phyloP scores from a whole-genome alignment of 1,284 basidiomycete species.

The Inonotus obliquus region DNA sequence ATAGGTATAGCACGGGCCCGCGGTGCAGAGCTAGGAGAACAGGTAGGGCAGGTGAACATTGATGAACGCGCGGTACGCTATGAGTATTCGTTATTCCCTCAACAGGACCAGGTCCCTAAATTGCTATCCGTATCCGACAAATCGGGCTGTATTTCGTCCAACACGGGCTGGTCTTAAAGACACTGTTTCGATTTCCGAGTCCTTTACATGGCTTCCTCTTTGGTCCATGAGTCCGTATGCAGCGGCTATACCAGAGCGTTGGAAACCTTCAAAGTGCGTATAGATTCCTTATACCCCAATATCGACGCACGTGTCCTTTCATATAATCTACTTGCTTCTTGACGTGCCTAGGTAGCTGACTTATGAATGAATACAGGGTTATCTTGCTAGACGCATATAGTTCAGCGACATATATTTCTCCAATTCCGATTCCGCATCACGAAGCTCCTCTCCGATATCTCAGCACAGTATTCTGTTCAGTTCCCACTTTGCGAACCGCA shows the following conservation, averaged over 20 bases:
- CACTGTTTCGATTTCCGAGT: constrained; percentile 50
- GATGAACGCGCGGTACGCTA: constrained; percentile 44
- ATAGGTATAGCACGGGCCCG: constrained; percentile 47
- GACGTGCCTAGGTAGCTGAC: not conserved
- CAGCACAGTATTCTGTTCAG: constrained; percentile 19
- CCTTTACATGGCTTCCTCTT: constrained; percentile 43
- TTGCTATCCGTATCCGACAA: constrained; percentile 28
- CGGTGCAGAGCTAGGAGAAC: constrained; percentile 47
- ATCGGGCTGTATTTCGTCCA: constrained; percentile 52
- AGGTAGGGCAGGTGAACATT: constrained; percentile 41
- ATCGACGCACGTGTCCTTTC: not conserved
- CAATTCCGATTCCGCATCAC: constrained; percentile 31
- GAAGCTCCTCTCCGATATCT: constrained; percentile 55
- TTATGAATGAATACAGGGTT: constrained; percentile 32
- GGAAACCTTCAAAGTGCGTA: constrained; percentile 44
- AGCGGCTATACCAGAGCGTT: constrained; percentile 34
- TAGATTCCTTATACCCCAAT: not conserved
- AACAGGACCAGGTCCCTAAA: not conserved
- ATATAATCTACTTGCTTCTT: not conserved
- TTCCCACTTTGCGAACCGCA: constrained; percentile 15
- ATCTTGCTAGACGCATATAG: constrained; percentile 52
- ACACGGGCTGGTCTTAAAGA: constrained; percentile 35
- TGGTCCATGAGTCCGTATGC: constrained; percentile 50
- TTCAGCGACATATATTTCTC: constrained; percentile 44
- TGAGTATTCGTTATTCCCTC: not conserved